Conservation (phyloP, 169 alveolate species). For the Plasmodium ovale region DNA sequence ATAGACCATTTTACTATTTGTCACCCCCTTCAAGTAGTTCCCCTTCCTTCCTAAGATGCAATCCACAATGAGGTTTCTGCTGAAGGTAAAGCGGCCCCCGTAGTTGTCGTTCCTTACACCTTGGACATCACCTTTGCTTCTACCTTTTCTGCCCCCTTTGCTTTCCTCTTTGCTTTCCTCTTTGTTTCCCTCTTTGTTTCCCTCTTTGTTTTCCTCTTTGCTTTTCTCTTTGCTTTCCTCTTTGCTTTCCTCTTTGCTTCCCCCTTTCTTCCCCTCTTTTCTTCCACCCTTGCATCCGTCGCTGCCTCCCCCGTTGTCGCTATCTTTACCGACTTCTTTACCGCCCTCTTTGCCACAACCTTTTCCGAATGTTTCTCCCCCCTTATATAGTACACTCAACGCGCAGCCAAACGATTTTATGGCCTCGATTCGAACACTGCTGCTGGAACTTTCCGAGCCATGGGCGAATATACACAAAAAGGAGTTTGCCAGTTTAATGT, state of each 20-base stretch:
- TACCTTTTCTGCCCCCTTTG: neutral
- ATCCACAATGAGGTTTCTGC: conserved; percentile 14
- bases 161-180: neutral
- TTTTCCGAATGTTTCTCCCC: neutral
- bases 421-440: conserved; percentile 32
- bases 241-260: neutral
- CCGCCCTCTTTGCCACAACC: neutral
- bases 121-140: neutral
- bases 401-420: conserved; percentile 27
- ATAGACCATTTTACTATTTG: conserved; percentile 29
- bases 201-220: neutral
- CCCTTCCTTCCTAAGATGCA: conserved; percentile 6
- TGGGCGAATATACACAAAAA: conserved; percentile 35
- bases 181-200: neutral
- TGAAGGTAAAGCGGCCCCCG: neutral
- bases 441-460: conserved; percentile 33
- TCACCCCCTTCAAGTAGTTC: conserved; percentile 1
- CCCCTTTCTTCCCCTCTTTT: neutral
- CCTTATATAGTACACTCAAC: conserved; percentile 2
- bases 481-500: conserved; percentile 44
- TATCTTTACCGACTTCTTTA: neutral
- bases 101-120: neutral
- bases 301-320: neutral
- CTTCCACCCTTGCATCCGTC: neutral
- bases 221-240: neutral